Conservation (phyloP, 106 monocot genomes). For the Dactylorhiza incarnata region DNA sequence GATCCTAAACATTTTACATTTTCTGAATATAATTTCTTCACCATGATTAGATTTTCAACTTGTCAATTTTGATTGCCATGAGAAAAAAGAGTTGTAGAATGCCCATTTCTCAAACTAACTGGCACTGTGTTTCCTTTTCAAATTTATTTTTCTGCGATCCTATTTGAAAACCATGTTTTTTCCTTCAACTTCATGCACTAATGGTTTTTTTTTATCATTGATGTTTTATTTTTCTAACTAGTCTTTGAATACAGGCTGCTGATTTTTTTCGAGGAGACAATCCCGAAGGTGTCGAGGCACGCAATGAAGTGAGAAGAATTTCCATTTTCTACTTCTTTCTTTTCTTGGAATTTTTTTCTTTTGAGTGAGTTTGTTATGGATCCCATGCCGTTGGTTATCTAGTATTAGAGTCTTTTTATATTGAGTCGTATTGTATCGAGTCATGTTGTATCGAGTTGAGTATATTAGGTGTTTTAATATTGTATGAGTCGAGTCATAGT, state of each 20-base stretch:
- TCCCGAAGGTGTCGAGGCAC: conserved; percentile 85
- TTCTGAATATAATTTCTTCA: neutral
- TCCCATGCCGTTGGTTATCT: too few relatives aligned
- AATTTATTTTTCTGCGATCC: neutral
- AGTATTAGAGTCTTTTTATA: too few relatives aligned
- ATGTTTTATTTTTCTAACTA: neutral
- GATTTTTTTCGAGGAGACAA: conserved; percentile 95
- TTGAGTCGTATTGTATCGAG: too few relatives aligned
- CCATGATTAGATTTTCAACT: neutral
- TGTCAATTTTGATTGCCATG: neutral
- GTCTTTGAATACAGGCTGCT: conserved; percentile 52
- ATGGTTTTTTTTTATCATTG: neutral
- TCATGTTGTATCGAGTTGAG: too few relatives aligned
- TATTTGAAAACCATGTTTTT: neutral
- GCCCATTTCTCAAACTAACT: neutral
- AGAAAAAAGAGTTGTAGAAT: neutral
- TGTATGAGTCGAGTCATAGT: too few relatives aligned
- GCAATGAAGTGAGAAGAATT: conserved; percentile 69
- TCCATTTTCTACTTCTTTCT: neutral
- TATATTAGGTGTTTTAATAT: too few relatives aligned
- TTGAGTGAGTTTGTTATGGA: neutral
- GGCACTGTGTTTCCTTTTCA: neutral
- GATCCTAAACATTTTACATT: neutral
- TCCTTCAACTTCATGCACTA: neutral
- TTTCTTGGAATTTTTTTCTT: neutral